Evolutionary conservation across 192 early-diverging fungal genomes (phyloP).

Genomic region (Coemansia sp.): DNA sequence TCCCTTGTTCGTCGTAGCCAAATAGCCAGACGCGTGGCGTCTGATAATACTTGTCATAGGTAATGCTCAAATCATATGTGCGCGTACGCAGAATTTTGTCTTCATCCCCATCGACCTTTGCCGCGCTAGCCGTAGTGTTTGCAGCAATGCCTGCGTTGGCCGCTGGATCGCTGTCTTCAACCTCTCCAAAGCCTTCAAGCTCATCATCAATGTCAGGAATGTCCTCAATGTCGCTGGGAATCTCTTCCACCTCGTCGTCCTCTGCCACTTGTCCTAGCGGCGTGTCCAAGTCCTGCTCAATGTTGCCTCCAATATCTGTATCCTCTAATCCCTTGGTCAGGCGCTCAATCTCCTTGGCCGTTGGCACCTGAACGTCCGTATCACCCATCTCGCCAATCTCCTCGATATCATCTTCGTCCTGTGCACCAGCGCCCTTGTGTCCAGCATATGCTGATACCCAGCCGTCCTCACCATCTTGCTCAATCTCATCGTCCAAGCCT

Average conservation of each 20-base stretch:
- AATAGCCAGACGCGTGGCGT: constrained; percentile 97
- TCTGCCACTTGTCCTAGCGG: constrained; percentile 49
- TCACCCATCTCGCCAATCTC: constrained; percentile 60
- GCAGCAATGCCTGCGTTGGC: constrained; percentile 61
- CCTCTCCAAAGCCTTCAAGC: constrained; percentile 63
- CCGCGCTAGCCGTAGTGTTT: constrained; percentile 4
- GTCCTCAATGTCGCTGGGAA: constrained; percentile 80
- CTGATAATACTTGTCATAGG: constrained; percentile 99
- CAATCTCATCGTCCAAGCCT: constrained; percentile 53
- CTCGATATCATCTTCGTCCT: constrained; percentile 53
- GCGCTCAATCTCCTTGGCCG: constrained; percentile 55
- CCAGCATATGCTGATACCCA: constrained; percentile 87
- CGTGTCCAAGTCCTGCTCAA: constrained; percentile 48
- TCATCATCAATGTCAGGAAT: constrained; percentile 89
- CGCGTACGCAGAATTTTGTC: constrained; percentile 85
- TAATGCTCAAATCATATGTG: constrained; percentile 98
- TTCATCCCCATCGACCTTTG: constrained; percentile 29
- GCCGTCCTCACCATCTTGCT: constrained; percentile 66
- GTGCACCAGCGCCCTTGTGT: constrained; percentile 34
- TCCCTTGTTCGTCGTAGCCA: constrained; percentile 88
- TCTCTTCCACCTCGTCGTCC: constrained; percentile 65
- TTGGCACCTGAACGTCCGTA: constrained; percentile 38
- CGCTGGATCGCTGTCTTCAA: constrained; percentile 79
- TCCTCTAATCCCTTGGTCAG: constrained; percentile 67
- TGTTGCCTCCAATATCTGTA: constrained; percentile 50